Evolutionary conservation across 2,329 filamentous ascomycete genomes (phyloP), one percentile per base, ranked within the genome.

Genomic region (Raffaelea ambrosiae): DNA sequence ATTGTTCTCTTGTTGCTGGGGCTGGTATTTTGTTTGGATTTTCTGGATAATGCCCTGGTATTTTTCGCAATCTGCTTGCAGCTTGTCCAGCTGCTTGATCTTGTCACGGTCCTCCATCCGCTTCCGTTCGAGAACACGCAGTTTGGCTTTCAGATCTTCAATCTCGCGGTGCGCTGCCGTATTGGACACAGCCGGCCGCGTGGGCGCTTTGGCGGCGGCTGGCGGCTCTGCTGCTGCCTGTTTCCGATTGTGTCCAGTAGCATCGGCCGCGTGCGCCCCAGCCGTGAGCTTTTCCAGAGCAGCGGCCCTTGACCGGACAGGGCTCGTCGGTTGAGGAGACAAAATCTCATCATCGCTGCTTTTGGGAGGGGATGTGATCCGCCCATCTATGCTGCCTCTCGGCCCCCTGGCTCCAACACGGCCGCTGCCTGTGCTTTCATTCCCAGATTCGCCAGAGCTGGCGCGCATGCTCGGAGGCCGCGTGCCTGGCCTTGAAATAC

Each of bases 11-110:
- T 86, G 79, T 54, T 90, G 84, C 49, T 91, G 84, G 0, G 86
- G 81, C 59, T 94, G 88, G 54, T 88, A 89, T 64, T 96, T 97
- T 36, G 81, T 74, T 61, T 96, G 88, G 42, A 98, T 70, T 58
- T 94, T 96, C 59, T 95, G 86, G 43, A 96, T 90, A 54, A 97
- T 88, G 5, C 67, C 73, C 62, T 95, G 86, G 53, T 86, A 89
- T 54, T 84, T 84, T 59, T 91, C 86, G 23, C 81, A 76, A 58
- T 94, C 87, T 18, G 78, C 74, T 59, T 90, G 83, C 16, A 90
- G 67, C 54, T 84, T 81, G 48, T 95, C 86, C 43, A 95, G 65
- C 13, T 75, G 77, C 60, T 91, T 89, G 45, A 95, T 65, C 60
- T 88, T 87, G 57, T 96, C 90, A 19, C 88, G 79, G 59, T 95